Percentiles rank a stretch among this genome's conserved stretches.
Evolutionary conservation across 2,329 filamentous ascomycete species (phyloP).

Genomic region (Drechslera avenae): DNA sequence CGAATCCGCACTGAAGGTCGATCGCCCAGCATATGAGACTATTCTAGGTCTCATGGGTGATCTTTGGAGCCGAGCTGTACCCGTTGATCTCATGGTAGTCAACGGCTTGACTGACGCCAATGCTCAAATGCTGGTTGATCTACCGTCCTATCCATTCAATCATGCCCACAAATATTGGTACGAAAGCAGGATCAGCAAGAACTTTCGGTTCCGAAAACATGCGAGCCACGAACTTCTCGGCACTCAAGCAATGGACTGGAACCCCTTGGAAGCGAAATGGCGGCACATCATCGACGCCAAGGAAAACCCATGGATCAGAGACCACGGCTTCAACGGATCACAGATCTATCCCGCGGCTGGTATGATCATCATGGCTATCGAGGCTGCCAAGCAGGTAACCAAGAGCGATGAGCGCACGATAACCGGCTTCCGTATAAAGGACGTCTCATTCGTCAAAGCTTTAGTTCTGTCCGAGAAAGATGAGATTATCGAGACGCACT

Average conservation of each 20-base stretch:
- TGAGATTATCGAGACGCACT: too few relatives aligned
- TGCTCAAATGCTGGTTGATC: constrained; percentile 1
- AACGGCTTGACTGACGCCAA: not conserved
- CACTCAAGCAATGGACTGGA: constrained; percentile 26
- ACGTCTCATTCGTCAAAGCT: not conserved
- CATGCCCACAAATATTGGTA: constrained; percentile 31
- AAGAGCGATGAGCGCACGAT: not conserved
- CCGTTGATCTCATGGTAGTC: not conserved
- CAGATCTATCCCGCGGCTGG: not conserved
- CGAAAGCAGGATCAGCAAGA: constrained; percentile 15
- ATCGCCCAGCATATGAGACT: not conserved
- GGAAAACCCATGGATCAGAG: not conserved
- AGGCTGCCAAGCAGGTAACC: not conserved
- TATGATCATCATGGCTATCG: not conserved
- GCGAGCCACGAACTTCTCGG: constrained; percentile 18
- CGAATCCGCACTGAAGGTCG: not conserved
- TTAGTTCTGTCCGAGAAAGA: not conserved
- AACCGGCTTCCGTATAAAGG: not conserved
- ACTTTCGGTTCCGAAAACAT: constrained; percentile 4
- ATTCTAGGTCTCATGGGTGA: not conserved
- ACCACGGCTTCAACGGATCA: not conserved
- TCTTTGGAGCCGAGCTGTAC: not conserved
- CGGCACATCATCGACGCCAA: not conserved
- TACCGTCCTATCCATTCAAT: constrained; percentile 28
- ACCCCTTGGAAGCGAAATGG: constrained; percentile 10